Base-by-base conservation (phyloP, 306 rosid genomes). In the Adenanthera pavonina region DNA sequence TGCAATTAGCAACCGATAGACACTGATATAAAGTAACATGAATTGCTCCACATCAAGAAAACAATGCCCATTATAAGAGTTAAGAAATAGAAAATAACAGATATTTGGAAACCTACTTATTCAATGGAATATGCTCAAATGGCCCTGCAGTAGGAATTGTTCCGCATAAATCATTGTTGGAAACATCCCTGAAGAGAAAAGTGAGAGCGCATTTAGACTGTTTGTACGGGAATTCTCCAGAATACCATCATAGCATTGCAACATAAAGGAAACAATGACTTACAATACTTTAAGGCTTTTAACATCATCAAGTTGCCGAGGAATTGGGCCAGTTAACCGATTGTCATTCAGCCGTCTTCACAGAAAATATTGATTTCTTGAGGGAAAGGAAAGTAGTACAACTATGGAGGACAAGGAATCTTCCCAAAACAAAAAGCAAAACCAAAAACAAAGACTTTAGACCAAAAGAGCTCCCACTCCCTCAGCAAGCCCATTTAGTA, bases 241-340 rank as follows among this genome's bases (percentile, higher is more conserved):
- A 76, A 36, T 79, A 70, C 48, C 53, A 54, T 36, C 43, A 36
- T 6, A 73, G 14, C 43, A 72, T 38, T 54, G 17, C 47, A 74
- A 54, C 60, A 76, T 69, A 48, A 49, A 68, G 33, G 17, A 66
- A 80, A 41, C 43, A 74, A 53, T 30, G 52, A 85, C 98, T 92
- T 89, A 94, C 98, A 94, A 90, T 65, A 94, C 98, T 94, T 94
- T 94, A 77, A 94, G 98, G 90, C 84, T 91, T 64, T 93, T 43
- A 86, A 92, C 67, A 78, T 82, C 84, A 82, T 47, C 59, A 41
- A 94, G 98, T 48, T 88, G 92, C 86, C 88, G 83, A 13, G 98
- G 98, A 77, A 94, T 87, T 68, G 91, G 97, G 47, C 98, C 98
- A 74, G 80, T 92, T 81, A 94, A 85, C 30, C 13, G 71, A 78